A percentile compares a stretch with the other conserved stretches of the same genome.
phyloP scores from a whole-genome alignment of 108 stramenopile species.

The Fragilaria radians region DNA sequence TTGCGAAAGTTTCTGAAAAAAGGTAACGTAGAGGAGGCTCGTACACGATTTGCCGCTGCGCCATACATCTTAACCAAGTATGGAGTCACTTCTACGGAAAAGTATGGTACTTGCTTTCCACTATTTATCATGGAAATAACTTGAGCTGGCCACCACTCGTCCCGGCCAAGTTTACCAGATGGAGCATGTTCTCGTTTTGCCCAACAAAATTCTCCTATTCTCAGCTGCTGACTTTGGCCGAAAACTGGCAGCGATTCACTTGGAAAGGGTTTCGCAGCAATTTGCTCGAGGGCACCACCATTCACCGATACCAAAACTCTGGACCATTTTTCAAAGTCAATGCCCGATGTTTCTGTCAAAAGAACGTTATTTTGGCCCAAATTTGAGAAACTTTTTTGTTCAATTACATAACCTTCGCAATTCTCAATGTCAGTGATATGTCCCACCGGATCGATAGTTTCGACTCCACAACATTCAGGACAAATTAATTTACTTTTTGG shows the following conservation, averaged over 20 bases:
- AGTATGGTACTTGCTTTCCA: neutral
- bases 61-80: slow-evolving; percentile 3
- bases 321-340: neutral
- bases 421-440: slow-evolving; percentile 41
- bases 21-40: slow-evolving; percentile 15
- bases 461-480: slow-evolving; percentile 29
- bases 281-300: neutral
- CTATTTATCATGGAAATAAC: slow-evolving; percentile 10
- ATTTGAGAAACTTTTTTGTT: slow-evolving; percentile 22
- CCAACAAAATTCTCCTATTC: slow-evolving; percentile 26
- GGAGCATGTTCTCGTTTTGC: slow-evolving; percentile 22
- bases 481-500: slow-evolving; percentile 84
- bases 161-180: slow-evolving; percentile 4
- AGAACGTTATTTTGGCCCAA: neutral
- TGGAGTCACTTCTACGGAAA: neutral
- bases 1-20: slow-evolving; percentile 28
- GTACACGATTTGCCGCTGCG: neutral
- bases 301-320: neutral
- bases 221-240: slow-evolving; percentile 3
- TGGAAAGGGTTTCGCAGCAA: neutral
- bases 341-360: neutral
- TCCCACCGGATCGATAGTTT: slow-evolving; percentile 15
- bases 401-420: slow-evolving; percentile 38
- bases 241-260: neutral
- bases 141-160: slow-evolving; percentile 33